A percentile compares a stretch with the other conserved stretches of the same genome.
These are phyloP conservation scores for Remersonia thermophila DNA, from an alignment of 2,329 filamentous ascomycete genomes.

Conservation along the genomic window DNA sequence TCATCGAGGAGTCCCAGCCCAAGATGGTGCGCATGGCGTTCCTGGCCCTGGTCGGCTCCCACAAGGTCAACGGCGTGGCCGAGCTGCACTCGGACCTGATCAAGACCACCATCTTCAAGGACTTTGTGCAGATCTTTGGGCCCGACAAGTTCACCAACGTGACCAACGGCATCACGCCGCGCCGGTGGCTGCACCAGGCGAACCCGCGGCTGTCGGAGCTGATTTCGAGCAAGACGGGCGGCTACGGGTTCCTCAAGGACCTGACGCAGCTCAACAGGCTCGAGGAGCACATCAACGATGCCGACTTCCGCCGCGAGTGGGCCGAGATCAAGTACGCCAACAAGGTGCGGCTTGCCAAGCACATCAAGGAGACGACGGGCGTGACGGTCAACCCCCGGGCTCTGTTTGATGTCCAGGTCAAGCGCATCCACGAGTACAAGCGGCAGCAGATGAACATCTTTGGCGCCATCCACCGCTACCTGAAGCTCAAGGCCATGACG, in stretches of 20 bases:
- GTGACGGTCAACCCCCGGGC: slow-evolving; percentile 76
- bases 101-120: slow-evolving; percentile 98
- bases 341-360: slow-evolving; percentile 82
- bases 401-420: slow-evolving; percentile 94
- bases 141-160: slow-evolving; percentile 98
- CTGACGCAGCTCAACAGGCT: slow-evolving; percentile 76
- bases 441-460: slow-evolving; percentile 98
- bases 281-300: slow-evolving; percentile 73
- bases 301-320: slow-evolving; percentile 87
- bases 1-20: slow-evolving; percentile 91
- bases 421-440: slow-evolving; percentile 99
- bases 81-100: slow-evolving; percentile 96
- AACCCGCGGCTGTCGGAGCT: slow-evolving; percentile 86
- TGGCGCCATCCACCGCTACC: slow-evolving; percentile 88
- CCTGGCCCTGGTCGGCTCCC: slow-evolving; percentile 88
- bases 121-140: slow-evolving; percentile 91
- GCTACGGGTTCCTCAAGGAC: slow-evolving; percentile 78
- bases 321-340: slow-evolving; percentile 93
- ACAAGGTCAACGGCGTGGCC: slow-evolving; percentile 98
- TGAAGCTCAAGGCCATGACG: slow-evolving; percentile 75
- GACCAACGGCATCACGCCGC: slow-evolving; percentile 93
- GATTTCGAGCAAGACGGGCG: slow-evolving; percentile 79
- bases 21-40: slow-evolving; percentile 99
- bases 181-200: slow-evolving; percentile 93
- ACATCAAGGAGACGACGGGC: slow-evolving; percentile 72